phyloP scores from a whole-genome alignment of 495 filamentous ascomycete species.

The Daldinia caldariorum region DNA sequence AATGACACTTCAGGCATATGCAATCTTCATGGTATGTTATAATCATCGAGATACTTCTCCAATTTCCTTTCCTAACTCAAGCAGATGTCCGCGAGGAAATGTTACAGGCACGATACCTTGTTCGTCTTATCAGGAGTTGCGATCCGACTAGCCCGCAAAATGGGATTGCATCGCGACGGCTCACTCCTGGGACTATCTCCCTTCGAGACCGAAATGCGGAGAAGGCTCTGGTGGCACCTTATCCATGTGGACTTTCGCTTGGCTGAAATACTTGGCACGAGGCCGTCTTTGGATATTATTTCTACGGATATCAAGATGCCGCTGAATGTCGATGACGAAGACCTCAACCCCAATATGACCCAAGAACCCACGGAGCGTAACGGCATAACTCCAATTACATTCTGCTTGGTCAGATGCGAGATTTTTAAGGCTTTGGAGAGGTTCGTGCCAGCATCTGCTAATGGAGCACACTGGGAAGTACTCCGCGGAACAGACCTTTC shows the following conservation, averaged over 20 bases:
- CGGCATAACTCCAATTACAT: constrained; percentile 30
- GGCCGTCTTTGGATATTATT: constrained; percentile 63
- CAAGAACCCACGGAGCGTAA: constrained; percentile 39
- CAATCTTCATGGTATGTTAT: constrained; percentile 30
- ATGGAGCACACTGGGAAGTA: constrained; percentile 47
- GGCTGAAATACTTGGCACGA: constrained; percentile 55
- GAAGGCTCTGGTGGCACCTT: constrained; percentile 54
- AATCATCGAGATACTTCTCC: not conserved
- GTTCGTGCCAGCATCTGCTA: not conserved
- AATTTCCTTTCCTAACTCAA: not conserved
- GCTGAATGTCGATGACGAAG: constrained; percentile 54
- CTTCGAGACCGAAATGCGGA: constrained; percentile 52
- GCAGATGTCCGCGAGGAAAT: constrained; percentile 57
- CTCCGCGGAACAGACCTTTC: constrained; percentile 53
- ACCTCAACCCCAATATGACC: constrained; percentile 47
- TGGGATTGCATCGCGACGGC: constrained; percentile 61
- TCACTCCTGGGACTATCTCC: constrained; percentile 51
- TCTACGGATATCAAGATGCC: constrained; percentile 40
- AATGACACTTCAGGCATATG: constrained; percentile 33
- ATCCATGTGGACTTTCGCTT: constrained; percentile 52
- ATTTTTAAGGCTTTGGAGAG: constrained; percentile 24
- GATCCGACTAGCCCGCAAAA: constrained; percentile 60
- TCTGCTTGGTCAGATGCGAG: constrained; percentile 41
- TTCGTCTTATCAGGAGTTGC: constrained; percentile 58
- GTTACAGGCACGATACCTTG: constrained; percentile 56